Percentiles rank a stretch among this genome's conserved stretches.
Evolutionary conservation across 2,329 filamentous ascomycete species (phyloP).

Genomic region (Penicillium brevicompactum): DNA sequence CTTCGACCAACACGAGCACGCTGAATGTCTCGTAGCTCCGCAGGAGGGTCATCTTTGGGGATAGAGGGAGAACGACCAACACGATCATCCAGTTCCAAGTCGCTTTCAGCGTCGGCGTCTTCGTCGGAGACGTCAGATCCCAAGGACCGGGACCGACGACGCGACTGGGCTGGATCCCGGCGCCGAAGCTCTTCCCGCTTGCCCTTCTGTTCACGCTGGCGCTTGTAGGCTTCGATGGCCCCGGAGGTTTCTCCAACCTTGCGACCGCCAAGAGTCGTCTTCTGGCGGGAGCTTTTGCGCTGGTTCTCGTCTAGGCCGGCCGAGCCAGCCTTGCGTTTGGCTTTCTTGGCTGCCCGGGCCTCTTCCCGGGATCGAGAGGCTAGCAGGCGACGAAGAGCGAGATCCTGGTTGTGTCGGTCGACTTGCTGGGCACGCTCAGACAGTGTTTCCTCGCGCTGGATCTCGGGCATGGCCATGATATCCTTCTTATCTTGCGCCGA

Average conservation of each 20-base stretch:
- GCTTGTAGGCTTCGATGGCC: slow-evolving; percentile 72
- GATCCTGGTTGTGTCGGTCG: slow-evolving; percentile 78
- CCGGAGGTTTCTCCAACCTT: slow-evolving; percentile 69
- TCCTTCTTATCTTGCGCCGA: slow-evolving; percentile 72
- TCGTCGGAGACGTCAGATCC: slow-evolving; percentile 63
- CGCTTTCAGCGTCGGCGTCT: slow-evolving; percentile 71
- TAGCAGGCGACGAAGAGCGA: slow-evolving; percentile 77
- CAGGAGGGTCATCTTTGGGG: slow-evolving; percentile 67
- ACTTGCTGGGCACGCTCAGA: slow-evolving; percentile 84
- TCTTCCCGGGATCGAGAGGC: slow-evolving; percentile 66
- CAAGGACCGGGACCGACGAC: slow-evolving; percentile 63
- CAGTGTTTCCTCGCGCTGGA: slow-evolving; percentile 86
- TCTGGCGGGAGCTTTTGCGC: slow-evolving; percentile 72
- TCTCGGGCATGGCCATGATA: slow-evolving; percentile 84
- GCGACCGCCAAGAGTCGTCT: slow-evolving; percentile 66
- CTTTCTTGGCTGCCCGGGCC: slow-evolving; percentile 53
- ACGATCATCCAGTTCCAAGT: slow-evolving; percentile 73
- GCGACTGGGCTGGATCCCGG: slow-evolving; percentile 44
- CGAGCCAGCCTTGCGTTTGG: slow-evolving; percentile 74
- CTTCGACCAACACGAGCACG: slow-evolving; percentile 79
- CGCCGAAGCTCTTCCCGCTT: slow-evolving; percentile 51
- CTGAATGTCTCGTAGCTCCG: slow-evolving; percentile 79
- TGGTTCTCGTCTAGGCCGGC: slow-evolving; percentile 78
- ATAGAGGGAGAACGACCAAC: slow-evolving; percentile 52
- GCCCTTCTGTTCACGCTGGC: slow-evolving; percentile 61